These are phyloP conservation scores for Quercus tomentella DNA, from an alignment of 331 rosid species.

Conservation along the genomic window DNA sequence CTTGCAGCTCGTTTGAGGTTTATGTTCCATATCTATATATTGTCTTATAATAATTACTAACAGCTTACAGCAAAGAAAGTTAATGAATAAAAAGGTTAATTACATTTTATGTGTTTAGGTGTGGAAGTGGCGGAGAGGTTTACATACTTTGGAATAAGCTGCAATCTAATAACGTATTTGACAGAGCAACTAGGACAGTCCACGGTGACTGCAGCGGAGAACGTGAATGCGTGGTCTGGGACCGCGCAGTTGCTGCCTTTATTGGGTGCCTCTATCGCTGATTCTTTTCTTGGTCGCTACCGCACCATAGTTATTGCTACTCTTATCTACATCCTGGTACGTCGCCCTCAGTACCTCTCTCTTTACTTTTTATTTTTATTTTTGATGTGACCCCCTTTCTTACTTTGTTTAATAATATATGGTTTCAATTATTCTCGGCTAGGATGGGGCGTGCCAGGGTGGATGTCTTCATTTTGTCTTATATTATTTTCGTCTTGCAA, in stretches of 20 bases:
- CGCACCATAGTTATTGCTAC: slow-evolving; percentile 34
- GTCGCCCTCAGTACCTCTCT: not conserved
- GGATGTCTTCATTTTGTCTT: too few relatives aligned
- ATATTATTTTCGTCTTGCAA: too few relatives aligned
- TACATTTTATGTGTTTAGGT: not conserved
- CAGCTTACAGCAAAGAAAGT: too few relatives aligned
- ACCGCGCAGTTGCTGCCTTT: slow-evolving; percentile 38
- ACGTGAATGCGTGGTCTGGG: slow-evolving; percentile 39
- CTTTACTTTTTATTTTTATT: too few relatives aligned
- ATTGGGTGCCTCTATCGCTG: slow-evolving; percentile 43
- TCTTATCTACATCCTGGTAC: slow-evolving; percentile 31
- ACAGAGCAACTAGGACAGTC: slow-evolving; percentile 33
- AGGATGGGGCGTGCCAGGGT: too few relatives aligned
- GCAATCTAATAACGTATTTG: slow-evolving; percentile 41
- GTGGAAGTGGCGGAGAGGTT: slow-evolving; percentile 49
- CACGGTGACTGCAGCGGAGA: slow-evolving; percentile 35
- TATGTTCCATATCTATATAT: too few relatives aligned
- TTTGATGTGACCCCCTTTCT: too few relatives aligned
- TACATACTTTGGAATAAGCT: slow-evolving; percentile 31
- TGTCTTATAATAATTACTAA: too few relatives aligned
- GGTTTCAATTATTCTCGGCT: too few relatives aligned
- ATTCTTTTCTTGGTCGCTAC: slow-evolving; percentile 42
- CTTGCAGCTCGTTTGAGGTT: too few relatives aligned
- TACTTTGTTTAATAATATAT: too few relatives aligned
- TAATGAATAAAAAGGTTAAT: too few relatives aligned